Evolutionary conservation across 1,139 yeast genomes (phyloP).

Genomic region (Wickerhamiella pararugosa): DNA sequence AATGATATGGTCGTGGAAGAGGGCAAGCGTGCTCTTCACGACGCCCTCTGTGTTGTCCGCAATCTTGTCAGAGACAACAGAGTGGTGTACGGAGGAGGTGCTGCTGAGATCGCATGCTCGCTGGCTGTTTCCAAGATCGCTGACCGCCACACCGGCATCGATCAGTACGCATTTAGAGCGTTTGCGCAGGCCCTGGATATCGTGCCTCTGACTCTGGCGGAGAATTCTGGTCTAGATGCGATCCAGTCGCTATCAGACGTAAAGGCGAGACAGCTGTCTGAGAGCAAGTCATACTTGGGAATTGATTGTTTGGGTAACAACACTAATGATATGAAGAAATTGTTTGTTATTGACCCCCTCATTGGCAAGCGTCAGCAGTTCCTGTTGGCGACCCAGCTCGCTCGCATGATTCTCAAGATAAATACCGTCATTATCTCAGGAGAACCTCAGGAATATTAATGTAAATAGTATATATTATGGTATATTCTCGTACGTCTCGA

Average conservation of each 20-base stretch:
- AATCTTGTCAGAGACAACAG: conserved; percentile 83
- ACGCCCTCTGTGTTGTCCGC: conserved; percentile 93
- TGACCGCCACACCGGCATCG: conserved; percentile 84
- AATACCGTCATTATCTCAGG: conserved; percentile 92
- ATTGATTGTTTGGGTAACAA: conserved; percentile 89
- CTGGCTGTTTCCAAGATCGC: conserved; percentile 86
- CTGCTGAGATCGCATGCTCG: conserved; percentile 90
- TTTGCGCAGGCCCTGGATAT: conserved; percentile 82
- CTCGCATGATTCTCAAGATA: conserved; percentile 93
- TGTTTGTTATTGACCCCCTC: conserved; percentile 91
- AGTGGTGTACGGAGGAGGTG: conserved; percentile 97
- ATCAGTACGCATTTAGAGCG: conserved; percentile 95
- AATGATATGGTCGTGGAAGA: conserved; percentile 97
- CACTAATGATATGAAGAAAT: conserved; percentile 78
- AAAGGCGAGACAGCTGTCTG: conserved; percentile 73
- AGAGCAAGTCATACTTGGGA: conserved; percentile 58
- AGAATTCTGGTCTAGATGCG: conserved; percentile 89
- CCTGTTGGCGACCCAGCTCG: conserved; percentile 85
- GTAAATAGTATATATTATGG: neutral
- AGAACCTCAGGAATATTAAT: conserved; percentile 39
- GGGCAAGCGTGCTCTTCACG: conserved; percentile 92
- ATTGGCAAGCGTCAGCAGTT: conserved; percentile 96
- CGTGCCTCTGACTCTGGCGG: conserved; percentile 90
- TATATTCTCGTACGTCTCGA: neutral
- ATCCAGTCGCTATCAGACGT: conserved; percentile 75